phyloP scores from a whole-genome alignment of 306 rosid genomes.

The Cucurbita pepo region DNA sequence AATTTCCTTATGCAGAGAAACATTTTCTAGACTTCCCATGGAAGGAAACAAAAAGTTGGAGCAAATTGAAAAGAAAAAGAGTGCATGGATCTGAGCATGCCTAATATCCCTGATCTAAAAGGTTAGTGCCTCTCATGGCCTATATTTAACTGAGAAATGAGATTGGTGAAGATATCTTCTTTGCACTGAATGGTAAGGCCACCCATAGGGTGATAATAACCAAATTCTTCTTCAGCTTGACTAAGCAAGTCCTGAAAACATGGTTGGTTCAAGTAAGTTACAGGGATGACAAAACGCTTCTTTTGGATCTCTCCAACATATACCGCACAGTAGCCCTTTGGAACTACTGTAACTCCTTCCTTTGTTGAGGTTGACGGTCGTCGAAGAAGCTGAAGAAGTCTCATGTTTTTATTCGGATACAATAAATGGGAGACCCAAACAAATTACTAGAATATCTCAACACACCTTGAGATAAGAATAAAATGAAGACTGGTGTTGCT shows the following conservation, averaged over 20 bases:
- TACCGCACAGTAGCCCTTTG: slow-evolving; percentile 20
- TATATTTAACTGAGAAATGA: not conserved
- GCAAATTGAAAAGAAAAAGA: not conserved
- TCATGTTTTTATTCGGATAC: not conserved
- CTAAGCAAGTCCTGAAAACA: slow-evolving; percentile 19
- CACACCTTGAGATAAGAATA: not conserved
- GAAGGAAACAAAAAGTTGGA: not conserved
- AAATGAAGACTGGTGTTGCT: not conserved
- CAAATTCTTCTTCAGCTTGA: slow-evolving; percentile 28
- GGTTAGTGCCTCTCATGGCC: not conserved
- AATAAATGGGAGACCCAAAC: not conserved
- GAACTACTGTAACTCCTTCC: not conserved
- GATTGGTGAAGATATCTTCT: not conserved
- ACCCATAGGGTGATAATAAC: slow-evolving; percentile 22
- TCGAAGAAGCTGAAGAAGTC: slow-evolving; percentile 1
- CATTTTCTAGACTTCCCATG: not conserved
- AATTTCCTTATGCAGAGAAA: not conserved
- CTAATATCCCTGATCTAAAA: not conserved
- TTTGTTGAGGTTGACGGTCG: not conserved
- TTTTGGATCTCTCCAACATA: slow-evolving; percentile 26
- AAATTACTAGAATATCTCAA: not conserved
- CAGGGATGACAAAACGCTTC: slow-evolving; percentile 23
- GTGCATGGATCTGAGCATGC: not conserved
- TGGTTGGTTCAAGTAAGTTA: slow-evolving; percentile 27
- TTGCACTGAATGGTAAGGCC: slow-evolving; percentile 24